Evolutionary conservation across 306 rosid species (phyloP).

Genomic region (Gynostemma pentaphyllum): DNA sequence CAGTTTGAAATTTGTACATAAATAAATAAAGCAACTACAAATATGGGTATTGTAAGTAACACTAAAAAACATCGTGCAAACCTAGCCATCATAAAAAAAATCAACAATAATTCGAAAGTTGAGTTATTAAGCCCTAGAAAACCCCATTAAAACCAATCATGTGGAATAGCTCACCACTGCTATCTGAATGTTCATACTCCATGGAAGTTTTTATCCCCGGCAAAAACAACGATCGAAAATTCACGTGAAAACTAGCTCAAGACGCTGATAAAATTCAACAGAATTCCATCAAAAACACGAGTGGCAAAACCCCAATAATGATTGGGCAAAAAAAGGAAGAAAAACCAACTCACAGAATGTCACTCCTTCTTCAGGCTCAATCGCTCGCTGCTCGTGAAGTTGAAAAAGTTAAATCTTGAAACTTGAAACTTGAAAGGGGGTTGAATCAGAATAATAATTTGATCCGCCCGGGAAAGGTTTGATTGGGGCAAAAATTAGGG

Average conservation of each 20-base stretch:
- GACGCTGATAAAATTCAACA: not conserved
- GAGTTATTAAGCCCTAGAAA: not conserved
- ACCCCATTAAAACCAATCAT: conserved; percentile 9
- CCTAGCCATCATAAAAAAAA: not conserved
- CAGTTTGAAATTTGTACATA: not conserved
- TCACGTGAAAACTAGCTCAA: conserved; percentile 17
- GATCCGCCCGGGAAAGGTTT: conserved; percentile 1
- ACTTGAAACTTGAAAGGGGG: not conserved
- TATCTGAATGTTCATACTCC: conserved; percentile 67
- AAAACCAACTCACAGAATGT: not conserved
- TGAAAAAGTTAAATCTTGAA: not conserved
- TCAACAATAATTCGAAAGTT: not conserved
- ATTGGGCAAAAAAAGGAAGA: not conserved
- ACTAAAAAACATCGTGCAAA: not conserved
- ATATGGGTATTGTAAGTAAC: not conserved
- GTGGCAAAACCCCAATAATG: not conserved
- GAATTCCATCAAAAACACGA: not conserved
- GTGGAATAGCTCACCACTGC: conserved; percentile 52
- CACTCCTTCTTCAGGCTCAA: not conserved
- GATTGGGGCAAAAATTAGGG: too few relatives aligned
- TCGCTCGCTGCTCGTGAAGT: not conserved
- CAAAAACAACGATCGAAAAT: conserved; percentile 12
- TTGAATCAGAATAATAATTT: not conserved
- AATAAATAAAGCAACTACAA: not conserved
- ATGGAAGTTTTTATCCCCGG: conserved; percentile 18